A percentile compares a stretch with the other conserved stretches of the same genome.
These are phyloP conservation scores for Auriculariales sp. DNA, from an alignment of 768 basidiomycete species.

Conservation along the genomic window DNA sequence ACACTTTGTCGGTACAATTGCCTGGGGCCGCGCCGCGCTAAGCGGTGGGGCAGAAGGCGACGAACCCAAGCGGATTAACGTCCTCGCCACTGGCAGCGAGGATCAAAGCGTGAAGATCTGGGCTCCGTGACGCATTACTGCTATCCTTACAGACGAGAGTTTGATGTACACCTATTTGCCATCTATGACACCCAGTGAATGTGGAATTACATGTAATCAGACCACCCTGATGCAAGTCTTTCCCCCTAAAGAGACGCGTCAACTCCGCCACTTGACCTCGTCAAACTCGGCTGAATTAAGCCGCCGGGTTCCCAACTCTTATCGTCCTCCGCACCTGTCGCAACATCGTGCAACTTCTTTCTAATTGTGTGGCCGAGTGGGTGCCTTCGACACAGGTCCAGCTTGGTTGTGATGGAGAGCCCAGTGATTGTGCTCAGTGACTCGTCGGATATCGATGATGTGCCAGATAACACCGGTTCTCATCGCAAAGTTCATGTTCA, in stretches of 20 bases:
- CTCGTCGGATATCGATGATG: no score
- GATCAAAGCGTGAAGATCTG: constrained; percentile 27
- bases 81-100: constrained; percentile 31
- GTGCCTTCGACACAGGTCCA: no score
- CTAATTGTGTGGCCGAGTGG: no score
- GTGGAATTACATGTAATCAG: no score
- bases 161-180: not conserved
- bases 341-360: no score
- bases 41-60: constrained; percentile 14
- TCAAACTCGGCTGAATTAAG: not conserved
- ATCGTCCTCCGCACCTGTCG: no score
- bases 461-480: no score
- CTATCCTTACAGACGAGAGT: not conserved
- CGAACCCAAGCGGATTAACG: constrained; percentile 24
- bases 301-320: not conserved
- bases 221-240: no score
- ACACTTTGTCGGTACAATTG: constrained; percentile 68
- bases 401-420: no score
- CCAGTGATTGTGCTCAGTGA: no score
- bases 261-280: not conserved
- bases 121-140: constrained; percentile 6
- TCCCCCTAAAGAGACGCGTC: no score
- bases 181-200: not conserved
- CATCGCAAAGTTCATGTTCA: no score
- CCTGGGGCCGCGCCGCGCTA: constrained; percentile 50